Evolutionary conservation across 2,329 filamentous ascomycete genomes (phyloP).

Genomic region (Pezicula radicicola): DNA sequence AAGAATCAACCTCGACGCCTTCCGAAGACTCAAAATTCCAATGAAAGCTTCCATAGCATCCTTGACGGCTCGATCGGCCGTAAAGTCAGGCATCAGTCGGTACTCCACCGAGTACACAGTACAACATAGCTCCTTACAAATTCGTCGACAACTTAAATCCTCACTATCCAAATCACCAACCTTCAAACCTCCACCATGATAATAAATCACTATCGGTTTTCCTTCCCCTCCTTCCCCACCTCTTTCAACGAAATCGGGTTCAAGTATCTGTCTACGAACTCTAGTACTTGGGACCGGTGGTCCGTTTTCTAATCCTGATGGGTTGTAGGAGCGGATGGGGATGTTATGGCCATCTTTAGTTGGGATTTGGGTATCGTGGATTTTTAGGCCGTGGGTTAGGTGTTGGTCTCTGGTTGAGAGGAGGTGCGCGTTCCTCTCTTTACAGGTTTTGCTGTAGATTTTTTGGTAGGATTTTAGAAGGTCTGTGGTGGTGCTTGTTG

Average conservation of each 20-base stretch:
- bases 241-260: no score
- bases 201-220: slow-evolving; percentile 37
- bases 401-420: slow-evolving; percentile 33
- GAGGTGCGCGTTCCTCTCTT: slow-evolving; percentile 33
- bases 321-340: slow-evolving; percentile 16
- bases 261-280: no score
- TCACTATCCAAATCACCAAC: slow-evolving; percentile 48
- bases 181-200: slow-evolving; percentile 44
- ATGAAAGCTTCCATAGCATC: slow-evolving; percentile 39
- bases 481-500: no score
- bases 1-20: slow-evolving; percentile 22
- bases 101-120: slow-evolving; percentile 44
- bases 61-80: slow-evolving; percentile 36
- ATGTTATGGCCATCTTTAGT: slow-evolving; percentile 6
- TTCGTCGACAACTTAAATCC: slow-evolving; percentile 42
- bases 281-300: neutral
- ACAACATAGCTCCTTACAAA: slow-evolving; percentile 29
- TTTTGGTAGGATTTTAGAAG: slow-evolving; percentile 30
- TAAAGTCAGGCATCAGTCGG: slow-evolving; percentile 38
- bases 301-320: neutral
- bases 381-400: slow-evolving; percentile 32
- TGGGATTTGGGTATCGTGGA: slow-evolving; percentile 11
- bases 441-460: slow-evolving; percentile 38
- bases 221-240: neutral
- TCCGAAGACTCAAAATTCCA: slow-evolving; percentile 11